Percentiles rank a stretch among this genome's conserved stretches.
Evolutionary conservation across 352 stramenopile species (phyloP).

Genomic region (Pythium phragmiticola): DNA sequence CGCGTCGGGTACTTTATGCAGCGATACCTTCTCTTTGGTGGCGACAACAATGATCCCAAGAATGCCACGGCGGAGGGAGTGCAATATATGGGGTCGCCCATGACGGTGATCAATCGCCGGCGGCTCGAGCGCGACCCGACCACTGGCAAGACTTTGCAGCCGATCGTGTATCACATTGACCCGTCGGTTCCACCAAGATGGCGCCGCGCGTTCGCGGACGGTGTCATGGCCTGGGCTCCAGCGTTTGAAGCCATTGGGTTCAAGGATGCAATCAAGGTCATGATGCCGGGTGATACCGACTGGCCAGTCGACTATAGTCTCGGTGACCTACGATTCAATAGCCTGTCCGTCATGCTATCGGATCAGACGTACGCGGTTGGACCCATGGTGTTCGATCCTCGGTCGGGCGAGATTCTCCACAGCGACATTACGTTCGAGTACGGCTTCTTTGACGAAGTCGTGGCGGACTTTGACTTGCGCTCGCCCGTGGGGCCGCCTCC

Average conservation of each 20-base stretch:
- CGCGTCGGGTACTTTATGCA: slow-evolving; percentile 81
- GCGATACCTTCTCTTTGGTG: slow-evolving; percentile 55
- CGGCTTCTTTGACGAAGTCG: slow-evolving; percentile 77
- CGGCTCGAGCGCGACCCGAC: slow-evolving; percentile 49
- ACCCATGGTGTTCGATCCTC: slow-evolving; percentile 66
- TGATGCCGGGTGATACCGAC: slow-evolving; percentile 63
- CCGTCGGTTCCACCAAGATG: slow-evolving; percentile 72
- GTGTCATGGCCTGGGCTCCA: slow-evolving; percentile 72
- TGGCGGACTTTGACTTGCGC: slow-evolving; percentile 49
- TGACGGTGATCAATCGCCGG: slow-evolving; percentile 72
- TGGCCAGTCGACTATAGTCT: slow-evolving; percentile 80
- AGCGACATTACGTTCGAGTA: slow-evolving; percentile 87
- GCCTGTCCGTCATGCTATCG: slow-evolving; percentile 84
- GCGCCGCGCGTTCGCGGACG: slow-evolving; percentile 53
- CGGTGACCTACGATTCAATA: slow-evolving; percentile 86
- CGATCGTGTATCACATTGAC: slow-evolving; percentile 84
- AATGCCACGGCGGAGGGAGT: slow-evolving; percentile 35
- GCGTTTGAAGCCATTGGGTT: slow-evolving; percentile 80
- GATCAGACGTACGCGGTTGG: slow-evolving; percentile 73
- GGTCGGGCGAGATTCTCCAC: slow-evolving; percentile 85
- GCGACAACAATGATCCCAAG: slow-evolving; percentile 32
- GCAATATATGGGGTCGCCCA: slow-evolving; percentile 50
- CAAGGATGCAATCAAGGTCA: slow-evolving; percentile 60
- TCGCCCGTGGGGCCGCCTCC: slow-evolving; percentile 38
- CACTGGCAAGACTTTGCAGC: slow-evolving; percentile 40